Evolutionary conservation across 1,139 yeast species (phyloP).

Genomic region (Zhuliangozyma blackwelliae): DNA sequence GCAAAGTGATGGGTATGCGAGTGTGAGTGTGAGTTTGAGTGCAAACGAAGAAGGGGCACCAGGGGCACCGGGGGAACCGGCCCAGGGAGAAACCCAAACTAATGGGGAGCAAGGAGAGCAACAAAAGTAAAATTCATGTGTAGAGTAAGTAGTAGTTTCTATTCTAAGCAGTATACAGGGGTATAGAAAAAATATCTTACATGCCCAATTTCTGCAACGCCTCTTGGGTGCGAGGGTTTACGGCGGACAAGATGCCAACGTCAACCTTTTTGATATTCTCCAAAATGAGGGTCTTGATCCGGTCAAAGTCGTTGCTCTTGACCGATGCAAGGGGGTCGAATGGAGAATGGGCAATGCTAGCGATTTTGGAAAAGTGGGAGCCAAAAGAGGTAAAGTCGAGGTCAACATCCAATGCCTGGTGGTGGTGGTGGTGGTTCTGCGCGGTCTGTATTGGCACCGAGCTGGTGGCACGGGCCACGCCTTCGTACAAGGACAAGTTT

Average conservation of each 20-base stretch:
- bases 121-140: too few species aligned
- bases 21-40: too few species aligned
- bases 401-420: slow-evolving; percentile 41
- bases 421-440: too few species aligned
- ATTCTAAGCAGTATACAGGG: neutral
- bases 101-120: too few species aligned
- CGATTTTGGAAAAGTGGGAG: slow-evolving; percentile 71
- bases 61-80: too few species aligned
- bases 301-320: slow-evolving; percentile 30
- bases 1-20: neutral
- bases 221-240: slow-evolving; percentile 21
- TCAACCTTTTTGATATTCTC: slow-evolving; percentile 29
- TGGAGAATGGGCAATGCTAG: slow-evolving; percentile 54
- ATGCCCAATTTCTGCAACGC: slow-evolving; percentile 13
- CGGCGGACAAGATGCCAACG: slow-evolving; percentile 27
- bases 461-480: too few species aligned
- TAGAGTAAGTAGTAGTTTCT: neutral
- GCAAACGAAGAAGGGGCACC: too few species aligned
- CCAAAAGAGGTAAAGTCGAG: slow-evolving; percentile 74
- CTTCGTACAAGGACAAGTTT: slow-evolving; percentile 38
- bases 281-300: slow-evolving; percentile 27
- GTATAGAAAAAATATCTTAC: slow-evolving; percentile 1
- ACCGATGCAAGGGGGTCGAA: slow-evolving; percentile 64
- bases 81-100: too few species aligned
- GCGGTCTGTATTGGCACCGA: too few species aligned